phyloP scores from a whole-genome alignment of 140 eudicot genomes.

The Oenanthe javanica region DNA sequence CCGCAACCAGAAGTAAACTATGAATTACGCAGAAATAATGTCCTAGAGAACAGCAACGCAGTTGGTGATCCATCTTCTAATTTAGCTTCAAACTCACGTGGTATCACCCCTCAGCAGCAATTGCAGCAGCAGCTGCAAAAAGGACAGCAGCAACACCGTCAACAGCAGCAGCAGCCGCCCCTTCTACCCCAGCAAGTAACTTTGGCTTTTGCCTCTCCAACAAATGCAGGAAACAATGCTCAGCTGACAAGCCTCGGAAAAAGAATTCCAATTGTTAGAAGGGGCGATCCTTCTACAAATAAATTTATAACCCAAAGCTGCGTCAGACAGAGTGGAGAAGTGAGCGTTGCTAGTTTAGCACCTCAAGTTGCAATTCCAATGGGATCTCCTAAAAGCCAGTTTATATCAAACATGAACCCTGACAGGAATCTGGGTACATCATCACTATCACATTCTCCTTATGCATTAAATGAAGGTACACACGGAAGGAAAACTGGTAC shows the following conservation, averaged over 20 bases:
- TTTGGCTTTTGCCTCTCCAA: constrained; percentile 45
- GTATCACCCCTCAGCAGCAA: constrained; percentile 3
- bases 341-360: constrained; percentile 29
- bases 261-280: constrained; percentile 22
- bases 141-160: constrained; percentile 26
- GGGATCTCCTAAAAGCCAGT: constrained; percentile 37
- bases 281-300: constrained; percentile 27
- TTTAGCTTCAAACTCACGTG: constrained; percentile 12
- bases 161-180: constrained; percentile 21
- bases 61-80: constrained; percentile 15
- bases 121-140: constrained; percentile 15
- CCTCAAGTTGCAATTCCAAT: constrained; percentile 17
- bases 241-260: constrained; percentile 38
- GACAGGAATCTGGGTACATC: constrained; percentile 40
- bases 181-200: constrained; percentile 68
- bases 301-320: constrained; percentile 30
- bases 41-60: constrained; percentile 24
- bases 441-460: constrained; percentile 46
- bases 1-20: constrained; percentile 44
- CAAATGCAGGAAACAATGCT: constrained; percentile 23
- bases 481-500: constrained; percentile 46
- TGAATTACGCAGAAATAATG: constrained; percentile 30
- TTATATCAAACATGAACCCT: constrained; percentile 31
- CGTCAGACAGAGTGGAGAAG: constrained; percentile 32
- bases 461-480: constrained; percentile 38